Conservation (phyloP, 2,329 filamentous ascomycete genomes). For the Sodiomyces alkalinus region DNA sequence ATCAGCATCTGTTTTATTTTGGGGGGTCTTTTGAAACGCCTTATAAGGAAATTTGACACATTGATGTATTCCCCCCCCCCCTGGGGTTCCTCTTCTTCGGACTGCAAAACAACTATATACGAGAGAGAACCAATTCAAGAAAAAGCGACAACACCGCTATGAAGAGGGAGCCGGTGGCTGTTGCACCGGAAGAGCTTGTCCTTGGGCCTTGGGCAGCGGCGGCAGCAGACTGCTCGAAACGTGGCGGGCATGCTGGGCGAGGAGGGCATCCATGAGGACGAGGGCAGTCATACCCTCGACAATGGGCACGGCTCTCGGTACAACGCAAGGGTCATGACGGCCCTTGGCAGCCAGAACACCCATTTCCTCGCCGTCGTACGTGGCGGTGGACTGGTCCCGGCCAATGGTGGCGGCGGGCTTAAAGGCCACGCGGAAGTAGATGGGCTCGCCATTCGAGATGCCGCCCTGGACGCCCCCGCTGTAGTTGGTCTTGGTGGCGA, state of each 20-base stretch:
- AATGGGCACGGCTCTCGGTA: constrained; percentile 73
- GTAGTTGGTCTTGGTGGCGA: constrained; percentile 88
- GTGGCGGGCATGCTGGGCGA: constrained; percentile 59
- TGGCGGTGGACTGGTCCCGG: constrained; percentile 70
- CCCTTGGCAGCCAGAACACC: constrained; percentile 84
- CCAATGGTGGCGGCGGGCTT: constrained; percentile 92
- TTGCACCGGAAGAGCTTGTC: too few species aligned
- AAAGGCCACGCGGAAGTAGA: constrained; percentile 92
- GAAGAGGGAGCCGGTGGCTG: too few species aligned
- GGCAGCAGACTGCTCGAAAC: constrained; percentile 7
- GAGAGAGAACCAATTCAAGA: too few species aligned
- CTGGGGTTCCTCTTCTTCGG: too few species aligned
- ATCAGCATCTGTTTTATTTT: too few species aligned
- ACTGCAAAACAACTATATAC: too few species aligned
- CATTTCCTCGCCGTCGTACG: constrained; percentile 54
- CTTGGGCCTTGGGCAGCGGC: constrained; percentile 5
- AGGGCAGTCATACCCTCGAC: constrained; percentile 86
- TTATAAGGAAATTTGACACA: too few species aligned
- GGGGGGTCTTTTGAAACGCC: too few species aligned
- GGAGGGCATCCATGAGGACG: constrained; percentile 71
- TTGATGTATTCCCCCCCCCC: too few species aligned
- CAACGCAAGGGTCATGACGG: constrained; percentile 85
- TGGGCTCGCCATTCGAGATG: constrained; percentile 81
- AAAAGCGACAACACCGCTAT: too few species aligned
- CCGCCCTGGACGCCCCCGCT: constrained; percentile 90